Evolutionary conservation across 208 protist genomes (phyloP), one percentile per base, ranked within the genome.

Genomic region (Leishmania major): DNA sequence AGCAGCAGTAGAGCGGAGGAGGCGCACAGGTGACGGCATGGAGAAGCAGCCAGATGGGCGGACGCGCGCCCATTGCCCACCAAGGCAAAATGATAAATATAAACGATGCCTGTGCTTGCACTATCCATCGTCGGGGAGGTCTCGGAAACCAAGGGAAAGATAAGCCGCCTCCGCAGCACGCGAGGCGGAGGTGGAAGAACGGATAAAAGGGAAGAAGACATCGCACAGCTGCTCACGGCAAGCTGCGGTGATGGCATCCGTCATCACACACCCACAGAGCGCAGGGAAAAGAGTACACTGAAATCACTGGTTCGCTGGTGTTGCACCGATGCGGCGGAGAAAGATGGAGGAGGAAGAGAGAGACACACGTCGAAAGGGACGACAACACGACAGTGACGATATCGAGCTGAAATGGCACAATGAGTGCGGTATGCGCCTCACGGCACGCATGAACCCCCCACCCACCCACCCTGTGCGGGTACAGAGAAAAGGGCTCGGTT

Each of bases 51-150:
- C 22, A 53, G 43, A 74, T 35, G 28, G 69, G 43, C 40, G 2
- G 69, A 49, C 19, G 22, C 69, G 13, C 43, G 25, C 45, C 53
- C 69, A 74, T 59, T n/a, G 45, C 31, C 49, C 3, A 72, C 8
- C 53, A 81, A 45, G 73, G 55, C 37, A 69, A 81, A 57, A 75
- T 59, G 53, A 75, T 78, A n/a, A 31, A 43, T 55, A 79, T 69
- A 64, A 19, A 64, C 13, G 28, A 22, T 77, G 51, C 17, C 35
- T 77, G 5, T 11, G 73, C n/a, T 1, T 62, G 31, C 73, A 28
- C 73, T 11, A 43, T 6, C 3, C 31, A 28, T 43, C 35, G 10
- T 40, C 51, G 35, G 3, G 2, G 35, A n/a, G n/a, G 45, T 25
- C 49, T 47, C 47, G 67, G 69, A 13, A 51, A n/a, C 11, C 47